A percentile compares a stretch with the other conserved stretches of the same genome.
phyloP scores from a whole-genome alignment of 2,329 filamentous ascomycete genomes.

The Ophiostoma fasciatum region DNA sequence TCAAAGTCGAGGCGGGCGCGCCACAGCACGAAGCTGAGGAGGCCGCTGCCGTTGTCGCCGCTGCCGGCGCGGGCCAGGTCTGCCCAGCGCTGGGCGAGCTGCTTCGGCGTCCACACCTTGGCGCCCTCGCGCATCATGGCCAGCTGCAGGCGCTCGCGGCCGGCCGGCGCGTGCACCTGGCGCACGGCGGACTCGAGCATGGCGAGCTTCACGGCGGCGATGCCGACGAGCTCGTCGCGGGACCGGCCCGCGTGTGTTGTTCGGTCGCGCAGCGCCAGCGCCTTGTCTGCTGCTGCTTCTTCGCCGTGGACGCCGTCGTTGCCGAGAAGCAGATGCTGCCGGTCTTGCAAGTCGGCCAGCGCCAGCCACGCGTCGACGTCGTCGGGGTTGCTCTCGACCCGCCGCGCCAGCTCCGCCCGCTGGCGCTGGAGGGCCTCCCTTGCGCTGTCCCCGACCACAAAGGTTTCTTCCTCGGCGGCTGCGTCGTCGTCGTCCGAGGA shows the following conservation, averaged over 20 bases:
- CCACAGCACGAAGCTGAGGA: slow-evolving; percentile 57
- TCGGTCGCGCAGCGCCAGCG: slow-evolving; percentile 25
- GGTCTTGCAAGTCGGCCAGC: slow-evolving; percentile 65
- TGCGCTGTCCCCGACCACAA: slow-evolving; percentile 7
- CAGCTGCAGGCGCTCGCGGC: slow-evolving; percentile 46
- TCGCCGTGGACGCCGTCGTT: slow-evolving; percentile 21
- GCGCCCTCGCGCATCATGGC: slow-evolving; percentile 59
- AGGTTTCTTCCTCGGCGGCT: slow-evolving; percentile 21
- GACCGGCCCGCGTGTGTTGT: too few relatives aligned
- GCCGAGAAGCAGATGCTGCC: slow-evolving; percentile 27
- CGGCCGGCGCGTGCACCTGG: slow-evolving; percentile 30
- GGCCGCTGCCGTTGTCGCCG: too few relatives aligned
- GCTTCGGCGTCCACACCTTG: slow-evolving; percentile 56
- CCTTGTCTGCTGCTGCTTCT: background rate
- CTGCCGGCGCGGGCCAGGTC: slow-evolving; percentile 22
- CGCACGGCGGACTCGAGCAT: slow-evolving; percentile 65
- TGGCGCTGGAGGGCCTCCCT: slow-evolving; percentile 3
- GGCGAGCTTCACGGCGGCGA: slow-evolving; percentile 65
- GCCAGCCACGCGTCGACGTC: slow-evolving; percentile 62
- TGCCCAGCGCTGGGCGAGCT: slow-evolving; percentile 50
- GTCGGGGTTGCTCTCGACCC: slow-evolving; percentile 49
- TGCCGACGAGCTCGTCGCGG: slow-evolving; percentile 47
- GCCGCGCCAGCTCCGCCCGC: slow-evolving; percentile 37
- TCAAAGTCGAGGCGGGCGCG: slow-evolving; percentile 56
- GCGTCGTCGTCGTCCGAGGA: slow-evolving; percentile 20